Evolutionary conservation across 805 yeast species (phyloP).

Genomic region (Saturnispora zaruensis): DNA sequence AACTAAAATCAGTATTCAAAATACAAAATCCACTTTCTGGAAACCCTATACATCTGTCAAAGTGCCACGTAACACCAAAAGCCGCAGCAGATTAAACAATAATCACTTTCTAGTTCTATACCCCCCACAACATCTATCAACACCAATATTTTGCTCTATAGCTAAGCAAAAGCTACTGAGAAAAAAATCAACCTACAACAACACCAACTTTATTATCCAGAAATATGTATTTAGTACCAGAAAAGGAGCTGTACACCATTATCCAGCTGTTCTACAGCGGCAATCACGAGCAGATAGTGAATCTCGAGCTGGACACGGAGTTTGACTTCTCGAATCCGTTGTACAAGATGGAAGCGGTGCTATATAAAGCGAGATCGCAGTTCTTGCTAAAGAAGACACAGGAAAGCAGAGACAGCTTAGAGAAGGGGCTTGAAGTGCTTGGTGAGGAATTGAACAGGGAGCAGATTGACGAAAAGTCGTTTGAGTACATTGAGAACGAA

Average conservation of each 20-base stretch:
- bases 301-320: conserved; percentile 17
- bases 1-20: too few relatives aligned
- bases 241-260: conserved; percentile 23
- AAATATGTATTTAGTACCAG: conserved; percentile 17
- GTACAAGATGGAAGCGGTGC: conserved; percentile 21
- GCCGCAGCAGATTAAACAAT: too few relatives aligned
- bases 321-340: conserved; percentile 22
- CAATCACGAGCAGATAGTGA: conserved; percentile 17
- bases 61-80: too few relatives aligned
- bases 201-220: not conserved
- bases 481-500: conserved; percentile 12
- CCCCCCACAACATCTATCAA: too few relatives aligned
- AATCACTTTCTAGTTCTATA: too few relatives aligned
- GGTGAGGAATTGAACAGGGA: not conserved
- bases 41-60: too few relatives aligned
- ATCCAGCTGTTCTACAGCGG: conserved; percentile 26
- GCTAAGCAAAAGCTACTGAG: not conserved
- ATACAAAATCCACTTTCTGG: too few relatives aligned
- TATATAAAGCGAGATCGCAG: conserved; percentile 20
- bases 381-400: not conserved
- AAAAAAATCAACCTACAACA: not conserved
- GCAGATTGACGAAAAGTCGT: conserved; percentile 4
- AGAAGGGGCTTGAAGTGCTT: not conserved
- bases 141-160: too few relatives aligned
- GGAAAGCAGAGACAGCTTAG: too few relatives aligned